A percentile compares a stretch with the other conserved stretches of the same genome.
These are phyloP conservation scores for Trametes meyenii DNA, from an alignment of 768 basidiomycete genomes.

Conservation along the genomic window DNA sequence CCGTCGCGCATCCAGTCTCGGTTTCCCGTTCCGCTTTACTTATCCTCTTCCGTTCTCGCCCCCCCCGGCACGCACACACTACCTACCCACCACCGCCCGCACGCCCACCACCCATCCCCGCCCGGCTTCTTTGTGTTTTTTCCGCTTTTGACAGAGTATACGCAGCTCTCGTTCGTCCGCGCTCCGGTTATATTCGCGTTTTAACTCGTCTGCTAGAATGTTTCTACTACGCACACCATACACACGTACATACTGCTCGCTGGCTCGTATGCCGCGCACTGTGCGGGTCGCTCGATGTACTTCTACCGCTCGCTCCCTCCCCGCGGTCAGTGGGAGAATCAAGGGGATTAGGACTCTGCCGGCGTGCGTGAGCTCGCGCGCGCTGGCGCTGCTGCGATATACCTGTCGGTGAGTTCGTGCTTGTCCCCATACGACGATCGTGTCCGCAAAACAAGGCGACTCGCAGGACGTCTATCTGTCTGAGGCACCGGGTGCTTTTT, in stretches of 20 bases:
- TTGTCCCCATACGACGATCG: neutral
- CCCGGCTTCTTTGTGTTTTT: too few species aligned
- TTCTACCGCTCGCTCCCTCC: conserved; percentile 18
- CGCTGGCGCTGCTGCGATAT: neutral
- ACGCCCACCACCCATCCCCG: neutral
- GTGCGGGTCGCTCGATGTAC: conserved; percentile 26
- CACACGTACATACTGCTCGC: conserved; percentile 2
- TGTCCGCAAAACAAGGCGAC: too few species aligned
- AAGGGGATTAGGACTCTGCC: conserved; percentile 22
- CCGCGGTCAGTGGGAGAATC: conserved; percentile 26
- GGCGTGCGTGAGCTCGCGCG: neutral
- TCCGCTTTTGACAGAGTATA: too few species aligned
- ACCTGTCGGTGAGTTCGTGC: neutral
- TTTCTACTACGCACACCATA: neutral
- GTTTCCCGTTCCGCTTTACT: neutral
- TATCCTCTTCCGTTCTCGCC: neutral
- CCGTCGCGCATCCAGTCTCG: neutral
- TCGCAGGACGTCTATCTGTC: too few species aligned
- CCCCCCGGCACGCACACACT: neutral
- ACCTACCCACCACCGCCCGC: neutral
- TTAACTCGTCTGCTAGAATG: too few species aligned
- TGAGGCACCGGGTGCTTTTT: too few species aligned
- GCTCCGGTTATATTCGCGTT: too few species aligned
- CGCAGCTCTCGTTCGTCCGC: too few species aligned
- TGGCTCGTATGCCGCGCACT: neutral